A percentile compares a stretch with the other conserved stretches of the same genome.
These are phyloP conservation scores for Teunomyces gatunensis DNA, from an alignment of 805 yeast genomes.

Conservation along the genomic window DNA sequence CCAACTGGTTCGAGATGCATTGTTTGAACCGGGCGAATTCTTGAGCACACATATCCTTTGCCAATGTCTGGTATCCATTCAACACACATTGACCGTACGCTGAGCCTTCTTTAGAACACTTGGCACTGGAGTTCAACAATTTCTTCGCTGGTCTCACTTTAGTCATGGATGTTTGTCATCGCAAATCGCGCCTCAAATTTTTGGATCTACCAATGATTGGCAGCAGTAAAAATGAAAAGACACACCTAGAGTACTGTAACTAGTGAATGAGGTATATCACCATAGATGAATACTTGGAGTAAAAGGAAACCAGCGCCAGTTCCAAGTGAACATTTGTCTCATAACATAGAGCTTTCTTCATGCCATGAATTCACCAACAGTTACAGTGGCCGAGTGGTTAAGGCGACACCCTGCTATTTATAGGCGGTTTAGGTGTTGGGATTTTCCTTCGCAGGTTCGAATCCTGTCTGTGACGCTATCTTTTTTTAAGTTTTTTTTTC, in stretches of 20 bases:
- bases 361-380: conserved; percentile 8
- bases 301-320: too few species aligned
- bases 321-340: too few species aligned
- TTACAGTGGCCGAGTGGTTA: conserved; percentile 54
- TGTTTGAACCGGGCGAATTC: conserved; percentile 50
- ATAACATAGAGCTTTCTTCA: too few species aligned
- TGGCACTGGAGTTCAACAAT: conserved; percentile 37
- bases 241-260: too few species aligned
- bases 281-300: too few species aligned
- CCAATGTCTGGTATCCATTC: conserved; percentile 46
- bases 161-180: conserved; percentile 9
- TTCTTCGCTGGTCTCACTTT: conserved; percentile 42
- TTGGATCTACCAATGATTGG: neutral
- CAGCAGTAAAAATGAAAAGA: too few species aligned
- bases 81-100: conserved; percentile 58
- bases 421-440: conserved; percentile 33
- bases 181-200: neutral
- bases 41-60: conserved; percentile 49
- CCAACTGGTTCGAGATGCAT: conserved; percentile 44
- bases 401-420: conserved; percentile 47
- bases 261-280: too few species aligned
- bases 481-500: neutral
- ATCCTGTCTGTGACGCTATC: conserved; percentile 96
- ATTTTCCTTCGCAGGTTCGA: conserved; percentile 90
- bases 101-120: conserved; percentile 42